Evolutionary conservation across 306 rosid genomes (phyloP).

Genomic region (peach (Prunus persica)): Prunus_persica_NCBIv2 NC_034010.1:28282001-28282500

Average conservation of each 20-base stretch:
- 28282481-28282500: too few species aligned
- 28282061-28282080: too few species aligned
- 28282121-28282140: not conserved
- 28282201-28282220: not conserved
- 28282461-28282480: too few species aligned
- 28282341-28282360: not conserved
- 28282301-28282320: not conserved
- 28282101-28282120: not conserved
- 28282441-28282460: too few species aligned
- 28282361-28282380: too few species aligned
- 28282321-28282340: not conserved
- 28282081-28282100: too few species aligned
- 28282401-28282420: too few species aligned
- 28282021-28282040: too few species aligned
- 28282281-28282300: not conserved
- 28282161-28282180: conserved; percentile 6
- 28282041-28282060: too few species aligned
- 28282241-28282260: not conserved
- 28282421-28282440: too few species aligned
- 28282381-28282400: too few species aligned
- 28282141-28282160: not conserved
- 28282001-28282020: too few species aligned
- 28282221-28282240: conserved; percentile 5
- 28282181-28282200: conserved; percentile 1
- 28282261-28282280: not conserved